Evolutionary conservation across 805 yeast genomes (phyloP), one percentile per base, ranked within the genome.

Genomic region (Candida easanensis): DNA sequence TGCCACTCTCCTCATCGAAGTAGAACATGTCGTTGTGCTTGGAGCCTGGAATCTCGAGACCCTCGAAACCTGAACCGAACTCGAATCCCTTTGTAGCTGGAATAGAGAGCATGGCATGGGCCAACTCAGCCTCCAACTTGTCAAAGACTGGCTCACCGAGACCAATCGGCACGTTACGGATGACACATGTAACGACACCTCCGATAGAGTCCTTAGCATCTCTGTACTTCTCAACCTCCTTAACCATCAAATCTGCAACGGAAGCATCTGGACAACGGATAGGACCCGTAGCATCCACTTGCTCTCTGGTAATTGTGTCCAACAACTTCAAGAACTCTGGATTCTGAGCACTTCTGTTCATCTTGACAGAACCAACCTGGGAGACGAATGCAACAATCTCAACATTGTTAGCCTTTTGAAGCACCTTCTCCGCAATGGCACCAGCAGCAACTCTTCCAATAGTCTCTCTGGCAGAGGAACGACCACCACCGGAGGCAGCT

Each of bases 401-500:
- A 36, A 93, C 93, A 46, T 79, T 77, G 61, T 84, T 81, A 42
- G 86, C 84, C 55, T 84, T 80, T 38, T 69, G 61, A 60, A 93
- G 76, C 51, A 88, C 82, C 69, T 90, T 91, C 66, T 93, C 99
- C 38, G 99, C 99, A 65, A 93, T 82, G 39, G 97, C 98, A 60
- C 97, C 97, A 8, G 97, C 98, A 37, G 98, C 98, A 41, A 93
- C 99, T 66, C 99, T 80, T 45, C 99, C 99, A 57, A 93, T 93
- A 33, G 99, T 93, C 69, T 93, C 99, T 66, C 99, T 81, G 8
- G 99, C 99, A 35, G 91, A 81, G 11, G 97, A 85, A 63, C 99
- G 80, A 50, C 99, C 99, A 60, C 99, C 99, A 40, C 99, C 99
- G 28, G 95, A 84, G 5, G 95, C 79, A 4, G 97, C 95, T 69